Base-by-base conservation (phyloP, 192 early-diverging fungal genomes). In the Dimargaris cristalligena region DNA sequence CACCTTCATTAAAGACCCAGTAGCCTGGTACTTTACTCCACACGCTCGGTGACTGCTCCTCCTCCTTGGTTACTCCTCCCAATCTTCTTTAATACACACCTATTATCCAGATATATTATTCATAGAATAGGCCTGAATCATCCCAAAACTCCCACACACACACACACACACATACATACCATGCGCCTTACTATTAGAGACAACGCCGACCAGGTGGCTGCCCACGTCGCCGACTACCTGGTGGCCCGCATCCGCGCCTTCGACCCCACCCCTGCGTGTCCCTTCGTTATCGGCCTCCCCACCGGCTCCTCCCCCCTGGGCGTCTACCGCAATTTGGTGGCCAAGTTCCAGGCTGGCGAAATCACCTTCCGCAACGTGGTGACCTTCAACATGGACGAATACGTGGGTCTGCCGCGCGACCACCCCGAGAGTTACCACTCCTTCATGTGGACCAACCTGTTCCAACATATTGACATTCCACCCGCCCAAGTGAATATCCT, bases 361-460 rank as follows among this genome's bases (percentile, higher is more conserved):
- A 66, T 90, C 44, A 81, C 81, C 33, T 90, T 90, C 71, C 76
- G 84, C 65, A 63, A 91, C 50, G 83, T 91, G 6, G 80, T 91
- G 46, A 84, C 85, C n/a, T 91, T 91, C 74, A 91, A 91, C 70
- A 91, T 91, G 88, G 88, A 90, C 65, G 86, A 90, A 70, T 89
- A 89, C 65, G 86, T 87, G 47, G 81, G 85, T 55, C 68, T 91
- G 47, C 85, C 87, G 34, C 79, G 80, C 63, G 80, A 89, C 52
- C 89, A 91, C 65, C 86, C 87, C 18, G 86, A 91, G 72, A 85
- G 82, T 49, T 91, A 91, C 71, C 89, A 88, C 73, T 80, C 85
- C 30, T 91, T 91, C 66, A 91, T 91, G 89, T 91, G 87, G 87
- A 83, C 83, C 65, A 79, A 89, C 60, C 73, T 91, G 38, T 89